Evolutionary conservation across 2,329 filamentous ascomycete species (phyloP).

Genomic region (Colletotrichum lentis): DNA sequence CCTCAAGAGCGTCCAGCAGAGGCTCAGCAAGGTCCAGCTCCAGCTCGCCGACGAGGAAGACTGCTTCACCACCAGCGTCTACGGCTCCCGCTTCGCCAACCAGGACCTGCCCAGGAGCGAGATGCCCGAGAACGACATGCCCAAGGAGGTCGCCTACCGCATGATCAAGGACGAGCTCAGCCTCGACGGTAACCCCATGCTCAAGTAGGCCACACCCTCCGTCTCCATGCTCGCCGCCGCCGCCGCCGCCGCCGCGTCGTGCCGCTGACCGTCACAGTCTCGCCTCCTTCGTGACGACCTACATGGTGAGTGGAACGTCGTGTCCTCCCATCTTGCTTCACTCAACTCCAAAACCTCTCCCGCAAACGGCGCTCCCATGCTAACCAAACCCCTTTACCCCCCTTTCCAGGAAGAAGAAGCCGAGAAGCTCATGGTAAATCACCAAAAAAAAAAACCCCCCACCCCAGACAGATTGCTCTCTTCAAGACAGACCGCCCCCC

Average conservation of each 20-base stretch:
- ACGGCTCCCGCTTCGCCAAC: slow-evolving; percentile 84
- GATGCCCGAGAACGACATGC: slow-evolving; percentile 93
- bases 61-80: slow-evolving; percentile 80
- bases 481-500: not conserved
- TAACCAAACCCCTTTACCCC: slow-evolving; percentile 20
- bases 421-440: slow-evolving; percentile 82
- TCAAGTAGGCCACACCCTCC: slow-evolving; percentile 65
- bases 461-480: too few relatives aligned
- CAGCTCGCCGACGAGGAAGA: slow-evolving; percentile 62
- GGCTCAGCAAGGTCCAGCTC: slow-evolving; percentile 37
- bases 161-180: slow-evolving; percentile 97
- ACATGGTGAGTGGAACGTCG: slow-evolving; percentile 72
- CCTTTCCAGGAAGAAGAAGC: slow-evolving; percentile 81
- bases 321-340: slow-evolving; percentile 2
- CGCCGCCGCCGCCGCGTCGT: slow-evolving; percentile 4
- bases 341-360: not conserved
- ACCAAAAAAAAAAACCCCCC: too few relatives aligned
- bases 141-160: slow-evolving; percentile 88
- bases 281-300: slow-evolving; percentile 93
- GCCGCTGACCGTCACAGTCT: slow-evolving; percentile 61
- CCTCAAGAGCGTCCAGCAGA: slow-evolving; percentile 25
- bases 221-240: not conserved
- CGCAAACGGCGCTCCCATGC: slow-evolving; percentile 11
- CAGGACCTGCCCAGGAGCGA: slow-evolving; percentile 81
- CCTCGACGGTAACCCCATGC: slow-evolving; percentile 88